Conservation (phyloP, 345 rosid genomes). For the Citrus glauca region DNA sequence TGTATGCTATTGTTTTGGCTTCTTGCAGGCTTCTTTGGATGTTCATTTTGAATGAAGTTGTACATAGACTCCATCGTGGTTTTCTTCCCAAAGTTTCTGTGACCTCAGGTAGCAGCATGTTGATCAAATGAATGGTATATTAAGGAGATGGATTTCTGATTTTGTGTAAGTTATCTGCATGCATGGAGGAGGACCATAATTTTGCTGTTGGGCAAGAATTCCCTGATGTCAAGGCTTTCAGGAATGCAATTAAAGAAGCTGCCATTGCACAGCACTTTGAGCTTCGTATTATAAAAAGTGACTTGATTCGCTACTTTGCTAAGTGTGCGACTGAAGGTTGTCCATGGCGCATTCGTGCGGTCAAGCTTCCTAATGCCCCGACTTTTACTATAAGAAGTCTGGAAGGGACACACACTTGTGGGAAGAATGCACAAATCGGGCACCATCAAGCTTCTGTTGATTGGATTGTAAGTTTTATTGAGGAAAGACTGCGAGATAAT, state of each 20-base stretch:
- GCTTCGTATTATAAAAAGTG: conserved; percentile 50
- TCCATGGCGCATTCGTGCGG: conserved; percentile 57
- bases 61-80: background rate
- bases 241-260: conserved; percentile 51
- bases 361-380: conserved; percentile 43
- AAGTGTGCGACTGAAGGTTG: conserved; percentile 58
- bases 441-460: conserved; percentile 64
- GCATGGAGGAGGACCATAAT: conserved; percentile 27
- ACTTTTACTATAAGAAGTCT: conserved; percentile 52
- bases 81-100: background rate
- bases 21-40: conserved; percentile 10
- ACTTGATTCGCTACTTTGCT: conserved; percentile 48
- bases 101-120: background rate
- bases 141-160: conserved; percentile 6
- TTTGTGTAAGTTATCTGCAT: conserved; percentile 17
- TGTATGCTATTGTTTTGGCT: background rate
- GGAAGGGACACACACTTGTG: conserved; percentile 49
- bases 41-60: background rate
- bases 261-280: conserved; percentile 60
- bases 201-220: conserved; percentile 54
- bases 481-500: conserved; percentile 41
- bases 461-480: conserved; percentile 58
- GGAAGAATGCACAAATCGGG: conserved; percentile 44
- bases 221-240: conserved; percentile 53
- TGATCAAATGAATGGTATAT: conserved; percentile 1